Percentiles rank a stretch among this genome's conserved stretches.
Conservation (phyloP, 2,329 filamentous ascomycete species). For the Pyrenophora seminiperda region DNA sequence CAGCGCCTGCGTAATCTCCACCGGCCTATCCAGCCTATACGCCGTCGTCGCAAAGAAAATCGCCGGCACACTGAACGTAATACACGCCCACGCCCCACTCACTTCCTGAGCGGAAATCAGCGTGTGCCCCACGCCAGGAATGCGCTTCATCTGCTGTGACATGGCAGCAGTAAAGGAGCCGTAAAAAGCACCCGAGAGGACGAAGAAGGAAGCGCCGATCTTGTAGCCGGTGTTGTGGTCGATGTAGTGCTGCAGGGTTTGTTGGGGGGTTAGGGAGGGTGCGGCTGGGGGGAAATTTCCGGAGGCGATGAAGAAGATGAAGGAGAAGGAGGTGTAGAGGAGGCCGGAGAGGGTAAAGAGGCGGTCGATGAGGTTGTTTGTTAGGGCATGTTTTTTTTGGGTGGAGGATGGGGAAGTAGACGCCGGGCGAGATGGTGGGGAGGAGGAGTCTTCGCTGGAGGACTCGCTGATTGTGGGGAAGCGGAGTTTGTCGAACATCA, state of each 20-base stretch:
- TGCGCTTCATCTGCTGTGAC: conserved; percentile 28
- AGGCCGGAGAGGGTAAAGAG: conserved; percentile 15
- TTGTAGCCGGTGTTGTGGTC: conserved; percentile 14
- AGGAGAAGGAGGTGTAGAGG: conserved; percentile 16
- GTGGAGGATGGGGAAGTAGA: too few species aligned
- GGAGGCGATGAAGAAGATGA: conserved; percentile 20
- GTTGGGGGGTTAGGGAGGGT: conserved; percentile 5
- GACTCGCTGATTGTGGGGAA: too few species aligned
- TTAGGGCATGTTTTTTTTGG: too few species aligned
- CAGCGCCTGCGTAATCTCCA: conserved; percentile 28
- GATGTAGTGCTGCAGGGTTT: conserved; percentile 13
- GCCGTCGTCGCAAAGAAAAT: conserved; percentile 26
- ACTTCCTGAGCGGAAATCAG: conserved; percentile 19
- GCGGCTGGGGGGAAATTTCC: conserved; percentile 17
- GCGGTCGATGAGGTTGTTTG: conserved; percentile 16
- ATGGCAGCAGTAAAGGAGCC: conserved; percentile 24
- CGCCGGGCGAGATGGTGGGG: too few species aligned
- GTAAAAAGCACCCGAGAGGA: conserved; percentile 28
- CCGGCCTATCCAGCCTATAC: conserved; percentile 24
- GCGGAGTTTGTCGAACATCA: too few species aligned
- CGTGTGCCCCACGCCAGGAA: conserved; percentile 19
- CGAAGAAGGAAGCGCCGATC: conserved; percentile 13
- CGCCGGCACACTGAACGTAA: conserved; percentile 22
- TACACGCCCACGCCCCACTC: conserved; percentile 18
- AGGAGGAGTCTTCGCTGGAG: background rate